Conservation (phyloP, 495 filamentous ascomycete genomes). For the Penicillium bovifimosum region DNA sequence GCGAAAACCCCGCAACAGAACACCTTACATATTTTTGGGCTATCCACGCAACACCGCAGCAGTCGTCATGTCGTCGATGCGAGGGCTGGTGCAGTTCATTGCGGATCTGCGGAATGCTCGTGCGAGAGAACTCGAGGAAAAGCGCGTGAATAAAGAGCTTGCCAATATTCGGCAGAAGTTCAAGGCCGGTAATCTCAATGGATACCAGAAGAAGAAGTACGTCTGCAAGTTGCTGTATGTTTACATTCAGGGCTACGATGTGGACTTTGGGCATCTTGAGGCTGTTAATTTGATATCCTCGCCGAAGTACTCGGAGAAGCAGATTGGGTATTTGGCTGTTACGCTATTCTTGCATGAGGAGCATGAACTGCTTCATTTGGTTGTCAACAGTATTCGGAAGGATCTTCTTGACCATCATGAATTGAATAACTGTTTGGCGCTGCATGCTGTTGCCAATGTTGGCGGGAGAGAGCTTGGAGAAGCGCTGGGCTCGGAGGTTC, state of each 20-base stretch:
- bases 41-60: not conserved
- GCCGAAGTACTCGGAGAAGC: conserved; percentile 97
- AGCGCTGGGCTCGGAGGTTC: conserved; percentile 86
- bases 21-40: not conserved
- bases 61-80: conserved; percentile 62
- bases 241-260: conserved; percentile 98
- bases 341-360: conserved; percentile 96
- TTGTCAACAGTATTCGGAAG: conserved; percentile 98
- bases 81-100: conserved; percentile 94
- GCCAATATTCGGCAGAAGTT: conserved; percentile 86
- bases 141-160: conserved; percentile 98
- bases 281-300: conserved; percentile 96
- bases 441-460: conserved; percentile 98
- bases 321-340: conserved; percentile 97
- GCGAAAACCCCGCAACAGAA: conserved; percentile 9
- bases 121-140: conserved; percentile 94
- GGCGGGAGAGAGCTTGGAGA: conserved; percentile 96
- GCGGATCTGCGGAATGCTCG: conserved; percentile 93
- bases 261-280: conserved; percentile 98
- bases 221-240: conserved; percentile 99
- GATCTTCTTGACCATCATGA: conserved; percentile 93
- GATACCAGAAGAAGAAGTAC: conserved; percentile 99
- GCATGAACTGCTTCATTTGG: conserved; percentile 91
- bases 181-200: conserved; percentile 79
- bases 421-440: conserved; percentile 92